Percentiles rank a stretch among this genome's conserved stretches.
Evolutionary conservation across 495 filamentous ascomycete species (phyloP).

Genomic region (Daldinia vernicosa): DNA sequence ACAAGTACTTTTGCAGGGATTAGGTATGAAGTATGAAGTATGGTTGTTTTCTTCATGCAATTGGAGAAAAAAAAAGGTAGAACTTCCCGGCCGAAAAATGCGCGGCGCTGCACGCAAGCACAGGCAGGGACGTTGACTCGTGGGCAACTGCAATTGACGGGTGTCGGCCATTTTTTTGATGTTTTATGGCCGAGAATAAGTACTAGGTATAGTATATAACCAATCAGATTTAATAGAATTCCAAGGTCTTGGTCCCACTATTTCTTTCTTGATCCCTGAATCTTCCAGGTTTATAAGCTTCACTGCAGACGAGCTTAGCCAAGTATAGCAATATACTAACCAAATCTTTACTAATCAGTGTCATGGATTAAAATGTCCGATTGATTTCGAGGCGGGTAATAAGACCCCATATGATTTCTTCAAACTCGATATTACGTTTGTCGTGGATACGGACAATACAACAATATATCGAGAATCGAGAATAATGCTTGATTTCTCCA

Average conservation of each 20-base stretch:
- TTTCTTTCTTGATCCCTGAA: constrained; percentile 18
- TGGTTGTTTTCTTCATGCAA: background rate
- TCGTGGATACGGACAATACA: constrained; percentile 2
- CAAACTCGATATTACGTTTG: background rate
- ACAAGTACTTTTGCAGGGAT: background rate
- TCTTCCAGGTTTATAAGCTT: constrained; percentile 7
- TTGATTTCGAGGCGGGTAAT: constrained; percentile 26
- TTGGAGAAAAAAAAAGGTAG: constrained; percentile 2
- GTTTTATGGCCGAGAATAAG: constrained; percentile 33
- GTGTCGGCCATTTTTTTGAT: constrained; percentile 8
- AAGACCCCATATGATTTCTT: constrained; percentile 2
- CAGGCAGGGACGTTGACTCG: constrained; percentile 21
- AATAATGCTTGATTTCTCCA: constrained; percentile 27
- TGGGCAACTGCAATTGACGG: constrained; percentile 6
- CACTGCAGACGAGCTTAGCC: constrained; percentile 17
- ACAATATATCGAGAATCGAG: constrained; percentile 17
- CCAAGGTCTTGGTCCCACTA: constrained; percentile 16
- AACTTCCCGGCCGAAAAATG: constrained; percentile 31
- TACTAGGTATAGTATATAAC: background rate
- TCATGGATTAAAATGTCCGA: constrained; percentile 39
- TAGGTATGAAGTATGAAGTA: too few relatives aligned
- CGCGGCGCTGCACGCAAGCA: constrained; percentile 31
- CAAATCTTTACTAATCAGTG: constrained; percentile 13
- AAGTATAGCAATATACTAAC: constrained; percentile 20
- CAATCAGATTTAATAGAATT: constrained; percentile 33